Base-by-base conservation (phyloP, 805 yeast species). In the Candida lessepsii region DNA sequence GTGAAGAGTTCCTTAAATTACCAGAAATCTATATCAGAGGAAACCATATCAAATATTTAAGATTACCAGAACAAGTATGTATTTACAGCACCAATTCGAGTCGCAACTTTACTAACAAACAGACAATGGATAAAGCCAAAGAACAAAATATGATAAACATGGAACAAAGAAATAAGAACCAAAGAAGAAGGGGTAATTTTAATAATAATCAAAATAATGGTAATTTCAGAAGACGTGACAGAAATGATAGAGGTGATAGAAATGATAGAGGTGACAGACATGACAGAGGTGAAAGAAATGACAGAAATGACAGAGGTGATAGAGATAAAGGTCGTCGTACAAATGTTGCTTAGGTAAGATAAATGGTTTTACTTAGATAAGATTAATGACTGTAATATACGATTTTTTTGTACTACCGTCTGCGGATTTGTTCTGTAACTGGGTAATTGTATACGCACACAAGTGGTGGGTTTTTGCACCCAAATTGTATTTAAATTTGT, bases 1-100 rank as follows among this genome's bases (percentile, higher is more conserved):
- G 86, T 27, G 80, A 76, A 48, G 70, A 69, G 39, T 85, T 77
- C 58, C 60, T 73, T 39, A 81, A 82, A 55, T 63, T 84, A 33
- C 78, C 81, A 3, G 95, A 86, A 53, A 75, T 83, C 42, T 90
- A 89, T 57, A 77, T 90, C 28, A 81, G 90, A 58, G 97, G 97
- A 31, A 83, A 76, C 48, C 91, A 86, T 53, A 84, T 88, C 63
- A 86, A 85, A 57, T 80, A 79, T 52, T 71, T 86, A 48, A 79
- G 87, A 62, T 70, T 86, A 58, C 87, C 86, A 20, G 86, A 85
- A 51, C 84, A 42, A 23, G 47, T 46, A 46, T 29, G 49, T 46
- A 37, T 35, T 26, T n/a, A n/a, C n/a, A n/a, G n/a, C n/a, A n/a
- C n/a, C n/a, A 17, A 11, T 25, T 19, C 6, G 9, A 9, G 10